Base-by-base conservation (phyloP, 225 moss, liverwort and hornwort species). In the Antitrichia curtipendula region DNA sequence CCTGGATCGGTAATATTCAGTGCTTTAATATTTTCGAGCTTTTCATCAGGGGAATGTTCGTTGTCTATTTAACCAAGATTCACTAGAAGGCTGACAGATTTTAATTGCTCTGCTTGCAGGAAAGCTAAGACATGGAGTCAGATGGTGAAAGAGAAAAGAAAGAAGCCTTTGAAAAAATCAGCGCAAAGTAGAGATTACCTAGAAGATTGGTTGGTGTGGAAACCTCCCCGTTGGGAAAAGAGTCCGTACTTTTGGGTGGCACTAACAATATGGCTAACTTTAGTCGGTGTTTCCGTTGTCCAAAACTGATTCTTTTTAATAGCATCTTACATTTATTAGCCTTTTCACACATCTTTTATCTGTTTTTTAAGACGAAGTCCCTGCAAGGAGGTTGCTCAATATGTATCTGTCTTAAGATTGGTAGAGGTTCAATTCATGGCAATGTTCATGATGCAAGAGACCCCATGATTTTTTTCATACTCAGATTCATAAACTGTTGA, bases 231-330 rank as follows among this genome's bases (percentile, higher is more conserved):
- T 36, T 99, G 98, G 98, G 98, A 99, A 88, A 95, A 93, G 84
- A 99, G 94, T 91, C 98, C 98, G 31, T 99, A 97, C 83, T 96
- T 99, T 82, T 99, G 98, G 98, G 97, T 99, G 52, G 98, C 98
- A 66, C 60, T 99, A 53, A 97, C 98, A 86, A 90, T 99, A 25
- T 99, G 98, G 98, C 94, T 99, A 65, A 97, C 98, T 65, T 91
- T 97, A 59, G 95, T 97, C n/a, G 98, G 95, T 38, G 81, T 99
- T 86, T 95, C 98, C 80, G 90, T 95, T 92, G 89, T 94, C 81
- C 98, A 97, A 87, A 93, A 99, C 49, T 97, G 87, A 96, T 89
- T 87, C 70, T 90, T 58, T 86, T 62, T 36, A 66, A 57, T n/a
- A 58, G 12, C 47, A 61, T 74, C 85, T 82, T 73, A 56, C 49